Evolutionary conservation across 140 eudicot species (phyloP), one percentile per base, ranked within the genome.

Genomic region (Oenanthe javanica): DNA sequence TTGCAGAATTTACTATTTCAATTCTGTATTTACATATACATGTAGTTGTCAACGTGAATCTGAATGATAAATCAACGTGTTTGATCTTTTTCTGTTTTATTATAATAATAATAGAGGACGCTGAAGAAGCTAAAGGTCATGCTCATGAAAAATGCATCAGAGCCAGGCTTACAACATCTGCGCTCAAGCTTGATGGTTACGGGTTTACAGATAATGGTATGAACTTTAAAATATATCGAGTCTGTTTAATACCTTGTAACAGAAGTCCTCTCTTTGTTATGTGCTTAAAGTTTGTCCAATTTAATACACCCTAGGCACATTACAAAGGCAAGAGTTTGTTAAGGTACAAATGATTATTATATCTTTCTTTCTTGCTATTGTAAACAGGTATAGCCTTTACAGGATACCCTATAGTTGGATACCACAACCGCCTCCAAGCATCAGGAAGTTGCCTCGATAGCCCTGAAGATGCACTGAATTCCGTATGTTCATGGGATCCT

Each of bases 131-230:
- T 1, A 75, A 10, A 42, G 84, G 86, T 48, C 91, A 89, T 77
- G 86, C 55, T 25, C 61, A 63, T 72, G 96, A 91, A 83, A 93
- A 93, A 85, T 93, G 97, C 83, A 46, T 1, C 1, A 74, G 5
- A 25, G 90, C 87, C 15, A 85, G 45, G 71, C 69, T 80, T 51
- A 90, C 86, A 13, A 81, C 91, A 23, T 71, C 84, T 75, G 23
- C 70, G n/a, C 82, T 90, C 52, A 81, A 79, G 40, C 77, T 57
- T 23, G 6, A 40, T 55, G 93, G 87, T 46, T 89, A 52, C 42
- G 97, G 96, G 15, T 76, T 90, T 67, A 93, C 96, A 14, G 87
- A 90, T 49, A 81, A 93, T 82, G 97, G 97, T 90, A 88, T 73
- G 21, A 66, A 73, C 45, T 7, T 66, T 6, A 61, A 38, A 73